These are phyloP conservation scores for Coleophoma eucalyptorum DNA, from an alignment of 2,329 filamentous ascomycete genomes.

Conservation along the genomic window DNA sequence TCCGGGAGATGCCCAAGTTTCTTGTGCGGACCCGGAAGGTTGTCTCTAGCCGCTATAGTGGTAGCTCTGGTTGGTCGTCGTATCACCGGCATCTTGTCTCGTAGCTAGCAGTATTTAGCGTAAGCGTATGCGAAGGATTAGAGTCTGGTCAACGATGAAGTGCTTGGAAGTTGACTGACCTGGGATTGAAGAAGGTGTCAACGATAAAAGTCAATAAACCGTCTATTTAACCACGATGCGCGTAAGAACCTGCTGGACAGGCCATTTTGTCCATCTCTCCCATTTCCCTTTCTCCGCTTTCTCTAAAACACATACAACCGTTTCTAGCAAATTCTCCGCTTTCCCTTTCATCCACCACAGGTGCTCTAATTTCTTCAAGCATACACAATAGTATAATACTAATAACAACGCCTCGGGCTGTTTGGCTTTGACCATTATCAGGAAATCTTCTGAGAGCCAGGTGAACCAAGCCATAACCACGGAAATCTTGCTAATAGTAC, in stretches of 20 bases:
- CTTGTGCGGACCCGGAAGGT: too few species aligned
- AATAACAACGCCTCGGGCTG: constrained; percentile 32
- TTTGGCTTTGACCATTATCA: constrained; percentile 27
- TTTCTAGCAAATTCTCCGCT: constrained; percentile 31
- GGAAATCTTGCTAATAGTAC: constrained; percentile 11
- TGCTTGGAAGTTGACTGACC: too few species aligned
- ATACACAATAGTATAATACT: constrained; percentile 32
- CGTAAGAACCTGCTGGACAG: constrained; percentile 15
- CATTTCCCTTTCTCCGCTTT: constrained; percentile 5
- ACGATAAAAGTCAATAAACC: too few species aligned
- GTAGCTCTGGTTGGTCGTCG: too few species aligned
- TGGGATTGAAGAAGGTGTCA: too few species aligned
- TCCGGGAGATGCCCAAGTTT: too few species aligned
- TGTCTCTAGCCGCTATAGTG: too few species aligned
- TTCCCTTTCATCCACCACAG: constrained; percentile 41
- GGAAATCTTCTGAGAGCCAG: constrained; percentile 25
- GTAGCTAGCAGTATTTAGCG: too few species aligned
- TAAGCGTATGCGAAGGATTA: too few species aligned
- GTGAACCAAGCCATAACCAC: constrained; percentile 33
- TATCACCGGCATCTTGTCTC: too few species aligned
- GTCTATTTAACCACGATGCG: too few species aligned
- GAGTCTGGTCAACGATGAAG: too few species aligned
- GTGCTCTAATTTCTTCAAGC: constrained; percentile 30
- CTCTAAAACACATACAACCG: constrained; percentile 23
- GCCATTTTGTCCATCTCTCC: constrained; percentile 21